phyloP scores from a whole-genome alignment of 805 yeast species.

The Candida ipomoeae region DNA sequence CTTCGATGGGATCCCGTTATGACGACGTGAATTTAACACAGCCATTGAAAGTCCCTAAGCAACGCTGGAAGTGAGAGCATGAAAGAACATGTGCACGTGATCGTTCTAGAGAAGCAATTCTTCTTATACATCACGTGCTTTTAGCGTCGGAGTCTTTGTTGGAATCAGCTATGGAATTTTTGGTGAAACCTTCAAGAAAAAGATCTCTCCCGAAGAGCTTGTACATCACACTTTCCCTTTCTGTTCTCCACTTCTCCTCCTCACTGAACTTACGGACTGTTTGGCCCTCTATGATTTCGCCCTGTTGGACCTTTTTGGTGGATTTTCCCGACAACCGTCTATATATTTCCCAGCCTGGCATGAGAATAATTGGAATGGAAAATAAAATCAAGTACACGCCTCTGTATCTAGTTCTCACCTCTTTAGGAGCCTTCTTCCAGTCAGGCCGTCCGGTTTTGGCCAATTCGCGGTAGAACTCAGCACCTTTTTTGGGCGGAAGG shows the following conservation, averaged over 20 bases:
- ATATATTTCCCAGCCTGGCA: constrained; percentile 33
- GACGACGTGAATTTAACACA: constrained; percentile 30
- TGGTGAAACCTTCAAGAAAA: constrained; percentile 42
- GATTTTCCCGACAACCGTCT: constrained; percentile 38
- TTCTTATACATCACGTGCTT: not conserved
- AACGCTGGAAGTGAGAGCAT: constrained; percentile 12
- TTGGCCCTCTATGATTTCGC: constrained; percentile 33
- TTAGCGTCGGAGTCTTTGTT: not conserved
- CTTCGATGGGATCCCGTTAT: constrained; percentile 32
- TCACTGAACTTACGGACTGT: constrained; percentile 35
- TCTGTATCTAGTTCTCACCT: constrained; percentile 31
- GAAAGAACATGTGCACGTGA: not conserved
- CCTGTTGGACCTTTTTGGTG: constrained; percentile 37
- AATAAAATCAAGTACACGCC: constrained; percentile 36
- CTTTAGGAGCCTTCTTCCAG: constrained; percentile 43
- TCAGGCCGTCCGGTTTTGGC: constrained; percentile 38
- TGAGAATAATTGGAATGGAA: constrained; percentile 34
- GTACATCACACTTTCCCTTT: constrained; percentile 34
- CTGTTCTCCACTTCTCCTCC: constrained; percentile 38
- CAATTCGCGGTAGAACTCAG: constrained; percentile 31
- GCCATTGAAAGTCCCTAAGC: constrained; percentile 11
- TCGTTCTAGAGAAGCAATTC: not conserved
- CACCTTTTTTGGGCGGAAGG: constrained; percentile 20
- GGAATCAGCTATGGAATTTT: constrained; percentile 30
- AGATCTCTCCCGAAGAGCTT: constrained; percentile 39